Evolutionary conservation across 257 asterid genomes (phyloP), one percentile per base, ranked within the genome.

Genomic region (Nicotiana tabacum): DNA sequence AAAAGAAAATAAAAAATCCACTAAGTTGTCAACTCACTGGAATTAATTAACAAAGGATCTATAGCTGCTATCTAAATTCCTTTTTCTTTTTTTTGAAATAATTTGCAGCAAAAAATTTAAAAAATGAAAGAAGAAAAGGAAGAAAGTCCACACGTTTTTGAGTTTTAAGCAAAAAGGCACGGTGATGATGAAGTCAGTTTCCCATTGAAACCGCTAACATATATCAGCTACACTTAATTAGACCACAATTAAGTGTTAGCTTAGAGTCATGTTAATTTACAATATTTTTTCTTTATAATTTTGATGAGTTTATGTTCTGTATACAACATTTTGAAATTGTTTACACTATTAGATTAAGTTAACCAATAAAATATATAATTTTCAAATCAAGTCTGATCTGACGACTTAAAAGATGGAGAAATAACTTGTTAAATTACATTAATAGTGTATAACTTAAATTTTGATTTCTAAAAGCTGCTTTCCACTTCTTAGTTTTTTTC

Each of bases 81-180:
- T 4, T 18, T 9, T 9, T 69, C 18, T 17, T 9, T 68, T 39
- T 0, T 37, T 69, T 37, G 77, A 70, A 70, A n/a, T 39, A 1
- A 21, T 0, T 70, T 39, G 9, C 57, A 53, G 57, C 48, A 39
- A 3, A 9, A 43, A 9, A 4, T 17, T 35, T 9, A n/a, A 2
- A 11, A 4, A 12, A 39, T 1, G 46, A 39, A 39, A 39, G 46
- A 39, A 39, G 46, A 39, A 18, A 12, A 29, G 21, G 2, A 62
- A 56, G 11, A 3, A 53, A 81, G 77, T 82, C 86, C 86, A 85
- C 88, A 80, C 88, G 88, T 69, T 51, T 72, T 80, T 83, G 79
- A 70, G 79, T 30, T 85, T 37, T 6, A 58, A 18, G 24, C 6
- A 24, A 62, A 24, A 24, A 1, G 8, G 9, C 27, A 10, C 29